Evolutionary conservation across 371 early-diverging fungal species (phyloP), one percentile per base, ranked within the genome.

Genomic region (Circinella minor): DNA sequence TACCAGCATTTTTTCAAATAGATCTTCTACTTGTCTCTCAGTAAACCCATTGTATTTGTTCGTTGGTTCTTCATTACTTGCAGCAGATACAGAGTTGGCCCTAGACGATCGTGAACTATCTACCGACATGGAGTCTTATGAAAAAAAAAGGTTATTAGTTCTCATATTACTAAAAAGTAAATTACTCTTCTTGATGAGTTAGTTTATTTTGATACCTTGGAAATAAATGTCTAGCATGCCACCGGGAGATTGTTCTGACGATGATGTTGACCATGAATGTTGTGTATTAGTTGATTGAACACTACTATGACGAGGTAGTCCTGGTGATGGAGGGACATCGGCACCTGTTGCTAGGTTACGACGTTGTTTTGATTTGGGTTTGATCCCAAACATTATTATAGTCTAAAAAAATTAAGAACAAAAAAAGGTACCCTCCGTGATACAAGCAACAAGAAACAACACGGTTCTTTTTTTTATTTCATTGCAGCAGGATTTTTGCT

Each of bases 1-100:
- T 80, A 80, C 84, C 76, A 85, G 74, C 85, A 85, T 85, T 48
- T 81, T 80, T 68, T 85, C 83, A 75, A 85, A 85, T 14, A 81
- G 47, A 38, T 78, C 78, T 57, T 82, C 80, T 15, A 85, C 77
- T 68, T 85, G 80, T n/a, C 49, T 60, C 38, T 74, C 75, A 27
- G 69, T 62, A 11, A 65, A 43, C 20, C 75, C 75, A 63, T 68
- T 59, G 37, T 67, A 74, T 36, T 51, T 39, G 15, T 38, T 34
- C 14, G 17, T n/a, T 51, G 36, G 27, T 5, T 63, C 61, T 13
- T 74, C 71, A 36, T 36, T 37, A 17, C 15, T n/a, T 51, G 51
- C 51, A n/a, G 51, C n/a, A n/a, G 51, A 51, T 36, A 57, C 37
- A 14, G 47, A 49, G 14, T 43, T 46, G 4, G 65, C 48, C 38